Conservation (phyloP, 352 stramenopile species). For the Phytophthora brassicae region DNA sequence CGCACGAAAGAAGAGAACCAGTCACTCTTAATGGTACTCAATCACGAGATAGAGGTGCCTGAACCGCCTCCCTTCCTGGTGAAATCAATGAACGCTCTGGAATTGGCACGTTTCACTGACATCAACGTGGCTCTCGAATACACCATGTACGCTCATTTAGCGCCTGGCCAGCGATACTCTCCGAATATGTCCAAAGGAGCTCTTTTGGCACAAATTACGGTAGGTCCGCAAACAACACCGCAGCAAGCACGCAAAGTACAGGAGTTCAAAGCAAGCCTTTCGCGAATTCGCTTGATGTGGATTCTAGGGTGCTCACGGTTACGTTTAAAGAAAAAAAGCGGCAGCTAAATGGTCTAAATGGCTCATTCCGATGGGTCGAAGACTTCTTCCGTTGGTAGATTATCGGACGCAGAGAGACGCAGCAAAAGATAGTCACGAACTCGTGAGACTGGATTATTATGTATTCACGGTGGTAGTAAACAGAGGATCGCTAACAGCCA, state of each 20-base stretch:
- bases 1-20: not conserved
- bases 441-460: not conserved
- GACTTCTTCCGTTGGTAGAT: not conserved
- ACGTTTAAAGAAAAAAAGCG: not conserved
- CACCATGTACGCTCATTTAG: not conserved
- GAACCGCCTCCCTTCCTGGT: not conserved
- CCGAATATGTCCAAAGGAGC: too few relatives aligned
- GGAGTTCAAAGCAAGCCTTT: not conserved
- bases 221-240: too few relatives aligned
- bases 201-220: too few relatives aligned
- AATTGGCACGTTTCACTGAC: slow-evolving; percentile 1
- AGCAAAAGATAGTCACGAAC: not conserved
- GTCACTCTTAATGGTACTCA: not conserved
- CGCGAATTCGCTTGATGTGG: not conserved
- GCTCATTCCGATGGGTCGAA: not conserved
- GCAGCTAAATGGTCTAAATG: not conserved
- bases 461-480: not conserved
- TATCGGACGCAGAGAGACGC: not conserved
- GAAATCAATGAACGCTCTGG: not conserved
- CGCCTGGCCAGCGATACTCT: too few relatives aligned
- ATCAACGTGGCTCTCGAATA: slow-evolving; percentile 5
- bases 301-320: not conserved
- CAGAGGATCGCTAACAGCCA: not conserved
- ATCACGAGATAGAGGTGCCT: not conserved
- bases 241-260: not conserved